Percentiles rank a stretch among this genome's conserved stretches.
These are phyloP conservation scores for Metschnikowia vanudenii DNA, from an alignment of 805 yeast species.

Conservation along the genomic window DNA sequence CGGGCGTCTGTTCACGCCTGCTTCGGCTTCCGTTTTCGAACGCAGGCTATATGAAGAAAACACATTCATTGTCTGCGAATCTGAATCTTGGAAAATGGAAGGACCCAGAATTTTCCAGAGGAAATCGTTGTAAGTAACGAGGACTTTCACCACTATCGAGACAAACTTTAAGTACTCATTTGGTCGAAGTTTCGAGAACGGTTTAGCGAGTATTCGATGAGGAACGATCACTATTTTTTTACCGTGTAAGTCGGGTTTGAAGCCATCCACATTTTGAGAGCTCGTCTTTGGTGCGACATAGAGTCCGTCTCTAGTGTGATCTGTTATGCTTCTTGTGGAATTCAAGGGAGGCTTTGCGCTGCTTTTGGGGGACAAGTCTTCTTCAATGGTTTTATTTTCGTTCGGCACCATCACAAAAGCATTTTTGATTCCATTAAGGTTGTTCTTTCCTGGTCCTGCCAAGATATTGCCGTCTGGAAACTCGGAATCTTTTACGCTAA, in stretches of 20 bases:
- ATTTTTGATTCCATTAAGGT: not conserved
- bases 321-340: not conserved
- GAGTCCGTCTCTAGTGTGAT: not conserved
- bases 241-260: not conserved
- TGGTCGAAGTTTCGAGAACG: conserved; percentile 36
- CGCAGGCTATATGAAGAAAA: not conserved
- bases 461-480: not conserved
- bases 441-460: not conserved
- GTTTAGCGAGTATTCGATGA: conserved; percentile 41
- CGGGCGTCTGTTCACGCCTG: not conserved
- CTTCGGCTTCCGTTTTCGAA: not conserved
- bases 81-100: not conserved
- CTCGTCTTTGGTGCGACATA: not conserved
- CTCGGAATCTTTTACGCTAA: conserved; percentile 4
- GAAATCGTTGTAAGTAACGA: conserved; percentile 34
- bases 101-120: conserved; percentile 12
- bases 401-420: conserved; percentile 9
- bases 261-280: not conserved
- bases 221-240: conserved; percentile 38
- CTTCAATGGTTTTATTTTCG: not conserved
- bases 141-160: conserved; percentile 36
- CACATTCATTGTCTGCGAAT: not conserved
- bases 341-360: not conserved
- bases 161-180: conserved; percentile 39
- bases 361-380: not conserved